Evolutionary conservation across 2,329 filamentous ascomycete genomes (phyloP), one percentile per base, ranked within the genome.

Genomic region (Diaporthe nobilis): DNA sequence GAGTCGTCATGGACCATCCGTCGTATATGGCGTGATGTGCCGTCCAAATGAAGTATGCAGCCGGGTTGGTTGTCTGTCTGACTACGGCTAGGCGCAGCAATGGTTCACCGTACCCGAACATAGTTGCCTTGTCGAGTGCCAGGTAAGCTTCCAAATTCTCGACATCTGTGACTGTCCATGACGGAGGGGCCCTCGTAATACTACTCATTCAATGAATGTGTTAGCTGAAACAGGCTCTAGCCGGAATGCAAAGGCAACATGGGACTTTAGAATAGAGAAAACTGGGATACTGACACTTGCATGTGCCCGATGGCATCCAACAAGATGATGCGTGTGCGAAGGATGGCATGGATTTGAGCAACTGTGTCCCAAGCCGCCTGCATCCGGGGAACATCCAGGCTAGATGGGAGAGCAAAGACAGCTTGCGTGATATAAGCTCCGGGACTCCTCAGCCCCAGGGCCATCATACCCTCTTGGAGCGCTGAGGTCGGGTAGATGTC

Each of bases 11-110:
- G 0, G 86, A 87, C 89, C 89, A 90, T 25, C 89, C 89, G 71
- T 91, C 89, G 75, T 91, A 91, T 0, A 90, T 79, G 6, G 86
- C 87, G 77, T 91, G 89, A 77, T 91, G 89, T 82, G 90, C 87
- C 0, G 88, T 89, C 76, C 89, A 81, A 20, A 90, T 85, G 76
- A 90, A 89, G 12, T 57, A 57, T 20, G 7, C 44, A 22, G 44
- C 3, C 20, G 4, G 44, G 44, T 49, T 49, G 44, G 44, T 22
- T 49, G 44, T 22, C 44, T 49, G 44, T 49, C 44, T 49, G 20
- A 49, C 20, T 9, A 49, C 20, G 7, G 44, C 44, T 49, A 49
- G 9, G 44, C 44, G 44, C 44, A 49, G 44, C 44, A 49, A 49
- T 22, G 44, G 4, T 49, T 49, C 44, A 22, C 44, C 44, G 44